Conservation (phyloP, 2,329 filamentous ascomycete genomes). For the Diaporthe sp. region DNA sequence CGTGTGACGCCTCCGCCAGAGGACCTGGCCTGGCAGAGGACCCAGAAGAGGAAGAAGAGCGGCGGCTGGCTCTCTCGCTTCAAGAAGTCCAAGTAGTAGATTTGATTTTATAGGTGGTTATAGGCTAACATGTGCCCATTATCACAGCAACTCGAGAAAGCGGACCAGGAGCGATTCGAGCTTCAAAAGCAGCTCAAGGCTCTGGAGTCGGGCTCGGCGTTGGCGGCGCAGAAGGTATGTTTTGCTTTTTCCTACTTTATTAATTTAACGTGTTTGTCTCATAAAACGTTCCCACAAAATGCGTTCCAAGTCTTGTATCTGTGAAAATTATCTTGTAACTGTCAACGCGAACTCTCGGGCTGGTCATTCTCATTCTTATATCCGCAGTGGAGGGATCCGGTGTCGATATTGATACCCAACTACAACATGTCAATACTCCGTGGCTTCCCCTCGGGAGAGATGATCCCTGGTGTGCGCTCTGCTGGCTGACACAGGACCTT, state of each 20-base stretch:
- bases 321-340: constrained; percentile 15
- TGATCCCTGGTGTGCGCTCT: constrained; percentile 31
- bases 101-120: not conserved
- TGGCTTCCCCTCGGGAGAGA: constrained; percentile 27
- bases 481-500: constrained; percentile 36
- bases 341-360: constrained; percentile 23
- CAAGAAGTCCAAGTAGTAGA: constrained; percentile 35
- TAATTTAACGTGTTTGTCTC: constrained; percentile 21
- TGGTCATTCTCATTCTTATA: constrained; percentile 37
- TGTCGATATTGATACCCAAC: constrained; percentile 37
- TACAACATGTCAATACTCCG: constrained; percentile 36
- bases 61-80: constrained; percentile 26
- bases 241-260: constrained; percentile 37
- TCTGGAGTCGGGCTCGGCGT: constrained; percentile 63
- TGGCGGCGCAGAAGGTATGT: constrained; percentile 68
- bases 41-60: constrained; percentile 9
- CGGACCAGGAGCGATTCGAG: constrained; percentile 69
- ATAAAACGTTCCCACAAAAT: constrained; percentile 10
- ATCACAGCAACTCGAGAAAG: constrained; percentile 70
- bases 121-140: constrained; percentile 44
- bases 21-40: constrained; percentile 4
- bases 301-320: constrained; percentile 29
- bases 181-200: constrained; percentile 69
- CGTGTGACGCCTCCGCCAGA: constrained; percentile 38
- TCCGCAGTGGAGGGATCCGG: constrained; percentile 35